A percentile compares a stretch with the other conserved stretches of the same genome.
These are phyloP conservation scores for Colletotrichum endophyticum DNA, from an alignment of 2,329 filamentous ascomycete genomes.

Conservation along the genomic window DNA sequence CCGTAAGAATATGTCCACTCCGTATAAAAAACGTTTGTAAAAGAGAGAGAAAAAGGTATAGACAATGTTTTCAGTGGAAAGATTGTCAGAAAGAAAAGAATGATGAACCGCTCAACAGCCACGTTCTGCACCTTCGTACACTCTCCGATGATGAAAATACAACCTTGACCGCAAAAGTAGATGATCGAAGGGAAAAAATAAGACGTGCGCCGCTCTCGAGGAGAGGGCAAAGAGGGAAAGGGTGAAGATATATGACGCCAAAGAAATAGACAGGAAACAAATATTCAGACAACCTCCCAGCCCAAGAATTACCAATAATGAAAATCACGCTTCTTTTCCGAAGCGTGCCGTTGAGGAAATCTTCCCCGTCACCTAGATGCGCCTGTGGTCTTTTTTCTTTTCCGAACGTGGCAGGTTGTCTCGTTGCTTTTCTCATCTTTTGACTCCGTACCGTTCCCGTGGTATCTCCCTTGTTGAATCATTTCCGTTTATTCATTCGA, in stretches of 20 bases:
- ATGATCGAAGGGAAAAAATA: not conserved
- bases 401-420: not conserved
- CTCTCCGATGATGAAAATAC: constrained; percentile 1
- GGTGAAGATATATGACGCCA: not conserved
- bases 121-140: constrained; percentile 6
- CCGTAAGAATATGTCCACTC: not conserved
- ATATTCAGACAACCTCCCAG: constrained; percentile 8
- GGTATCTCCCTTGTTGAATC: not conserved
- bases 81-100: not conserved
- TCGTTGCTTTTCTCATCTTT: not conserved
- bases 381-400: not conserved
- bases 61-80: not conserved
- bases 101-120: constrained; percentile 8
- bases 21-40: not conserved
- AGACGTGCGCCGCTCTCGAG: not conserved
- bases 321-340: not conserved
- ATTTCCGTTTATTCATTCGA: constrained; percentile 4
- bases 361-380: not conserved
- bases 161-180: not conserved
- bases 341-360: not conserved
- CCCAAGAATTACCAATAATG: not conserved
- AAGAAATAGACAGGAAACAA: not conserved
- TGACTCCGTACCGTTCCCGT: constrained; percentile 6
- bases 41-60: not conserved
- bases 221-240: not conserved